phyloP scores from a whole-genome alignment of 2,329 filamentous ascomycete genomes.

The Talaromyces islandicus region DNA sequence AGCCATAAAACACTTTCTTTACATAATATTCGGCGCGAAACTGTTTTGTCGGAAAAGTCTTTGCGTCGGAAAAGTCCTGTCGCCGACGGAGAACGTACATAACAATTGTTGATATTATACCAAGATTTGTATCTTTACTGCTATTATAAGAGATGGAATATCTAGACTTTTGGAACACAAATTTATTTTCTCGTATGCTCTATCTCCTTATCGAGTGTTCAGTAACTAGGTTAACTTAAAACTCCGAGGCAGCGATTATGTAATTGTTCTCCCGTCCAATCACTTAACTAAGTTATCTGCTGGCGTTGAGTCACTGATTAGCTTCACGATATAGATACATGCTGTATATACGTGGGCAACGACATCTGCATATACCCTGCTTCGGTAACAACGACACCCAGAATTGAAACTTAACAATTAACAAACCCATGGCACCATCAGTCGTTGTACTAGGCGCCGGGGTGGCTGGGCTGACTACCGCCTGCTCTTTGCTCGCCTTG shows the following conservation, averaged over 20 bases:
- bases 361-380: too few species aligned
- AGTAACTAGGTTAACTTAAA: too few species aligned
- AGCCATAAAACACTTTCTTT: constrained; percentile 4
- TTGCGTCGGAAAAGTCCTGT: neutral
- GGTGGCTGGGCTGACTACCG: constrained; percentile 70
- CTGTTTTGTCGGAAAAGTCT: constrained; percentile 30
- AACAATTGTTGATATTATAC: neutral
- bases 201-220: neutral
- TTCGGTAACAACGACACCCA: neutral
- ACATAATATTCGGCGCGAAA: constrained; percentile 17
- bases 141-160: neutral
- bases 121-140: neutral
- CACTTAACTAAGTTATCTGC: too few species aligned
- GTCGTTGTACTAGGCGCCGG: constrained; percentile 45
- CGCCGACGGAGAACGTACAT: constrained; percentile 11
- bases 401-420: neutral
- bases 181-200: neutral
- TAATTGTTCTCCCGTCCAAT: neutral
- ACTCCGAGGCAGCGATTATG: neutral
- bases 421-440: neutral
- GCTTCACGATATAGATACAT: too few species aligned
- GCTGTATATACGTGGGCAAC: too few species aligned
- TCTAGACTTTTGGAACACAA: neutral
- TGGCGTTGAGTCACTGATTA: too few species aligned
- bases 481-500: constrained; percentile 55